Percentiles rank a stretch among this genome's conserved stretches.
Conservation (phyloP, 2,329 filamentous ascomycete genomes). For the Paramyrothecium roridum region DNA sequence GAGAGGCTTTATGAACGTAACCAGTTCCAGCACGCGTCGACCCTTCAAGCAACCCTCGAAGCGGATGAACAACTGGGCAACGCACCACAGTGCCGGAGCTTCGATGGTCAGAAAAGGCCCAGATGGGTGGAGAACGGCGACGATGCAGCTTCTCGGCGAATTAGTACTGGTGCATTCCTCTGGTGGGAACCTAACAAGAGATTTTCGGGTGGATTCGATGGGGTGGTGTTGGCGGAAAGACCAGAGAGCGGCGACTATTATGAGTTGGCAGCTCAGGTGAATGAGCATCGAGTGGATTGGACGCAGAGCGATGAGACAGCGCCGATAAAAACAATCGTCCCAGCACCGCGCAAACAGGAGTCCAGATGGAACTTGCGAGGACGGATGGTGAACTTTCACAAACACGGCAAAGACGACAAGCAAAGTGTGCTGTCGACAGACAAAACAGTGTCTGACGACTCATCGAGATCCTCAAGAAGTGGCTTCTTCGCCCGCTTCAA, state of each 20-base stretch:
- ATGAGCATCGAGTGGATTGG: slow-evolving; percentile 52
- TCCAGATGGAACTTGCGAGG: slow-evolving; percentile 48
- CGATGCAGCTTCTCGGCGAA: slow-evolving; percentile 22
- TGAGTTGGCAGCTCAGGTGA: slow-evolving; percentile 14
- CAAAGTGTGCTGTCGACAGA: neutral
- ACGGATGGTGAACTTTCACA: slow-evolving; percentile 32
- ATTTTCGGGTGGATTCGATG: neutral
- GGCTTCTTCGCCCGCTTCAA: slow-evolving; percentile 43
- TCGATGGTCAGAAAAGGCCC: slow-evolving; percentile 19
- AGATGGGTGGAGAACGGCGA: slow-evolving; percentile 7
- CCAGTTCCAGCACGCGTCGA: slow-evolving; percentile 37
- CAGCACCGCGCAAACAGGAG: slow-evolving; percentile 38
- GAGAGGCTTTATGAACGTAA: slow-evolving; percentile 37
- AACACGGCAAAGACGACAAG: slow-evolving; percentile 22
- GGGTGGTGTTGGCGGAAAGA: neutral
- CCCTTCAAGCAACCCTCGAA: slow-evolving; percentile 32
- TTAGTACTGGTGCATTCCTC: slow-evolving; percentile 33
- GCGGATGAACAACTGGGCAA: slow-evolving; percentile 17
- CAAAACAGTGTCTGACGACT: slow-evolving; percentile 6
- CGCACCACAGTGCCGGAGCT: slow-evolving; percentile 23
- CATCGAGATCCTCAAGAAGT: slow-evolving; percentile 28
- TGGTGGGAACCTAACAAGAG: neutral
- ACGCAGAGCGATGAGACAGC: slow-evolving; percentile 51
- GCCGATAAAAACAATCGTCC: slow-evolving; percentile 9
- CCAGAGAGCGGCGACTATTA: slow-evolving; percentile 12